Evolutionary conservation across 768 basidiomycete genomes (phyloP).

Genomic region (Nidula microcarpa): DNA sequence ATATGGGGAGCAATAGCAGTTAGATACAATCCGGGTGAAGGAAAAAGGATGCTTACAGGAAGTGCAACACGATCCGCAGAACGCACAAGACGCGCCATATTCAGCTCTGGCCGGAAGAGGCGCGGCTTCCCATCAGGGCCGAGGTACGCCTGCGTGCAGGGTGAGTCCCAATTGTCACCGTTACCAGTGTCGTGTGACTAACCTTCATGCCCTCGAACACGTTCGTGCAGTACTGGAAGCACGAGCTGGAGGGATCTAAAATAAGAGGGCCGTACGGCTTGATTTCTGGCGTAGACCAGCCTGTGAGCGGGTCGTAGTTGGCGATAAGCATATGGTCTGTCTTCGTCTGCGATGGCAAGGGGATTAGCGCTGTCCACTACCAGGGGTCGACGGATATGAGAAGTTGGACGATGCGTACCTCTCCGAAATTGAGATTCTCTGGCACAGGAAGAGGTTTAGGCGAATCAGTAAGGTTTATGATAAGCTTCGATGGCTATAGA

Average conservation of each 20-base stretch:
- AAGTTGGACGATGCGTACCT: conserved; percentile 29
- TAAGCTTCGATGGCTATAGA: conserved; percentile 52
- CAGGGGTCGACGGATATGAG: background rate
- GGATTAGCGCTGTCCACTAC: conserved; percentile 1
- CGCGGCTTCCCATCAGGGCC: conserved; percentile 70
- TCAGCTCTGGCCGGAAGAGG: conserved; percentile 80
- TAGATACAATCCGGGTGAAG: background rate
- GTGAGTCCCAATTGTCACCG: no score
- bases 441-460: conserved; percentile 49
- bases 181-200: conserved; percentile 1
- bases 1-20: background rate
- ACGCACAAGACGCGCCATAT: conserved; percentile 77
- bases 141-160: conserved; percentile 53
- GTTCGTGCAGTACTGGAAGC: conserved; percentile 84
- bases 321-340: conserved; percentile 79
- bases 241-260: conserved; percentile 69
- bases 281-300: conserved; percentile 74
- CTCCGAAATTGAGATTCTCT: conserved; percentile 52
- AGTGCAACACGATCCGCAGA: conserved; percentile 72
- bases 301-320: conserved; percentile 56
- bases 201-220: conserved; percentile 88
- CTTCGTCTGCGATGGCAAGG: conserved; percentile 35
- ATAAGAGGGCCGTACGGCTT: conserved; percentile 68
- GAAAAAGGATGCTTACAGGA: conserved; percentile 40
- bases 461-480: conserved; percentile 37